Percentiles rank a stretch among this genome's conserved stretches.
Evolutionary conservation across 257 asterid species (phyloP).

Genomic region (Plectranthus barbatus): DNA sequence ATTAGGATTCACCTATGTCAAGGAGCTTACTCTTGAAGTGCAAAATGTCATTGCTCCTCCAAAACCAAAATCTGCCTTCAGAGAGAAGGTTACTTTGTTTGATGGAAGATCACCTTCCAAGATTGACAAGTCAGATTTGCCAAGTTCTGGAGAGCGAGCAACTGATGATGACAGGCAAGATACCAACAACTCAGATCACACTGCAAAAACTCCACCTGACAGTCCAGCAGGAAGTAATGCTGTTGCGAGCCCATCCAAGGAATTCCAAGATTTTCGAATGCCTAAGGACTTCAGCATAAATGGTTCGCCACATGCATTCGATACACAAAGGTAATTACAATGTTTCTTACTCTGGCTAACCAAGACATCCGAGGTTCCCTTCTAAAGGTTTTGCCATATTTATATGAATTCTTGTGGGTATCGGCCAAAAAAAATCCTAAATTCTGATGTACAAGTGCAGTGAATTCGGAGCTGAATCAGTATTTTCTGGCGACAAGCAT

Average conservation of each 20-base stretch:
- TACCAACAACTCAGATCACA: conserved; percentile 28
- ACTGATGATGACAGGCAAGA: conserved; percentile 35
- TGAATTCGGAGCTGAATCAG: conserved; percentile 49
- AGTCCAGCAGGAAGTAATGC: conserved; percentile 62
- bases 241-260: conserved; percentile 51
- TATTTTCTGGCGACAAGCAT: conserved; percentile 41
- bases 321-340: conserved; percentile 48
- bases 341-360: background rate
- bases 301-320: conserved; percentile 71
- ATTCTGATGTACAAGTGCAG: conserved; percentile 35
- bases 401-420: background rate
- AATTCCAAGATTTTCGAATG: conserved; percentile 37
- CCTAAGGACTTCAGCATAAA: conserved; percentile 38
- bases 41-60: conserved; percentile 80
- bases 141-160: conserved; percentile 25
- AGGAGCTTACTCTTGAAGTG: conserved; percentile 90
- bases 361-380: background rate
- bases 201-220: conserved; percentile 53
- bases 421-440: background rate
- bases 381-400: background rate
- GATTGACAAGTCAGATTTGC: conserved; percentile 40
- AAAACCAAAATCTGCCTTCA: conserved; percentile 52
- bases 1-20: conserved; percentile 65
- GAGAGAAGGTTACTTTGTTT: conserved; percentile 44
- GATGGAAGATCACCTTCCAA: conserved; percentile 38